A percentile compares a stretch with the other conserved stretches of the same genome.
phyloP scores from a whole-genome alignment of 345 rosid species.

The Arabis hirsuta region DNA sequence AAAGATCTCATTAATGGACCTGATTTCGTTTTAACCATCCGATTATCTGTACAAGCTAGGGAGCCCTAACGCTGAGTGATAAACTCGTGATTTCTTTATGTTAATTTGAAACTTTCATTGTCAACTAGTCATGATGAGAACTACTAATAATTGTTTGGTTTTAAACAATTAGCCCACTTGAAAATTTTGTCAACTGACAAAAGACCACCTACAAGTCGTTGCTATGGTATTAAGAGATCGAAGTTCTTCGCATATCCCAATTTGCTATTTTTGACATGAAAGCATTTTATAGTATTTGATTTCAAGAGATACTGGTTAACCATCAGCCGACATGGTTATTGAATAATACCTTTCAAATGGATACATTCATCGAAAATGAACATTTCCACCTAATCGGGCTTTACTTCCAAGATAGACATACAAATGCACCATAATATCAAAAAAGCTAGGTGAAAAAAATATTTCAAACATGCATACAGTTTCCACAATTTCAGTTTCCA shows the following conservation, averaged over 20 bases:
- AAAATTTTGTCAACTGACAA: constrained; percentile 29
- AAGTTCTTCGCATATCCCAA: constrained; percentile 2
- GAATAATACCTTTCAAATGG: background rate
- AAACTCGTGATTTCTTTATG: constrained; percentile 31
- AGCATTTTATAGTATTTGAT: background rate
- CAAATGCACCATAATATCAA: too few species aligned
- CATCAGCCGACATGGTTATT: constrained; percentile 32
- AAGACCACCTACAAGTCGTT: background rate
- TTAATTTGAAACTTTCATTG: constrained; percentile 32
- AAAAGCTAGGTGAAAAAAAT: too few species aligned
- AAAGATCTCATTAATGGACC: too few species aligned
- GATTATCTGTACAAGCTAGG: too few species aligned
- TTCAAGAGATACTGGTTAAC: constrained; percentile 32
- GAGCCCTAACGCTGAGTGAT: too few species aligned
- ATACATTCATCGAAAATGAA: too few species aligned
- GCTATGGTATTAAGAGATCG: background rate
- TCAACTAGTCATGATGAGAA: constrained; percentile 18
- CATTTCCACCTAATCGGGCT: too few species aligned
- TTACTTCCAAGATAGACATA: too few species aligned
- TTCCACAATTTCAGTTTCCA: too few species aligned
- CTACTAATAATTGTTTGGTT: constrained; percentile 10
- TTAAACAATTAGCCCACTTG: constrained; percentile 24
- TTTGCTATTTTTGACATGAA: constrained; percentile 19
- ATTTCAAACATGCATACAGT: too few species aligned
- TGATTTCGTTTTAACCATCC: too few species aligned